phyloP scores from a whole-genome alignment of 768 basidiomycete species.

The Boletus rubropictus region DNA sequence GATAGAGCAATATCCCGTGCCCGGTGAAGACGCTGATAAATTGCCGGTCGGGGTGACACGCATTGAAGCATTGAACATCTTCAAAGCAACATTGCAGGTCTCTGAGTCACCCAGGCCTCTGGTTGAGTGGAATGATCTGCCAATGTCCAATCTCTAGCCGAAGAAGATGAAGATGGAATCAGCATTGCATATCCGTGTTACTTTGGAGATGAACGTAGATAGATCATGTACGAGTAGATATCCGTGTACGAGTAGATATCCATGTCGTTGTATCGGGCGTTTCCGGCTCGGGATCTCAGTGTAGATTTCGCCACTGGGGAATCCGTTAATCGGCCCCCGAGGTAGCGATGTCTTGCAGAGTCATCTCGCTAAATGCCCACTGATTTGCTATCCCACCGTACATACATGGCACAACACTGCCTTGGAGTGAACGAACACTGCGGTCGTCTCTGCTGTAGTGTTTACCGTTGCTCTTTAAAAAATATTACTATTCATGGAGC shows the following conservation, averaged over 20 bases:
- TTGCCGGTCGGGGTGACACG: slow-evolving; percentile 47
- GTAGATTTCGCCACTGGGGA: too few relatives aligned
- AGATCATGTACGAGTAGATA: not conserved
- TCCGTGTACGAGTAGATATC: too few relatives aligned
- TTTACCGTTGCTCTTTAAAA: too few relatives aligned
- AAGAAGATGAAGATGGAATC: not conserved
- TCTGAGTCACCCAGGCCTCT: slow-evolving; percentile 61
- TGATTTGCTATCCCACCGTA: not conserved
- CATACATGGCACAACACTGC: not conserved
- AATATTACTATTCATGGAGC: too few relatives aligned
- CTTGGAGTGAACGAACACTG: not conserved
- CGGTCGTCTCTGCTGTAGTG: too few relatives aligned
- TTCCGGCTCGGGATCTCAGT: too few relatives aligned
- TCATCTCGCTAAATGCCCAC: too few relatives aligned
- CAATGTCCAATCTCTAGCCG: slow-evolving; percentile 49
- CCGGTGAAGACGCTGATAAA: slow-evolving; percentile 45
- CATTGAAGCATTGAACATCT: slow-evolving; percentile 59
- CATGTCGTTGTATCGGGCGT: too few relatives aligned
- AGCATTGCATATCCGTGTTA: not conserved
- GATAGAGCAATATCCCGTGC: slow-evolving; percentile 49
- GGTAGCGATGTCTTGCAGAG: too few relatives aligned
- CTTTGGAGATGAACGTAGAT: not conserved
- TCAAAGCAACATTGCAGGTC: slow-evolving; percentile 54
- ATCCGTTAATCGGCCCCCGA: too few relatives aligned
- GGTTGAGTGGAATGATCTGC: slow-evolving; percentile 71